Percentiles rank a stretch among this genome's conserved stretches.
Conservation (phyloP, 2,329 filamentous ascomycete species). For the Pseudocercospora macadamiae region DNA sequence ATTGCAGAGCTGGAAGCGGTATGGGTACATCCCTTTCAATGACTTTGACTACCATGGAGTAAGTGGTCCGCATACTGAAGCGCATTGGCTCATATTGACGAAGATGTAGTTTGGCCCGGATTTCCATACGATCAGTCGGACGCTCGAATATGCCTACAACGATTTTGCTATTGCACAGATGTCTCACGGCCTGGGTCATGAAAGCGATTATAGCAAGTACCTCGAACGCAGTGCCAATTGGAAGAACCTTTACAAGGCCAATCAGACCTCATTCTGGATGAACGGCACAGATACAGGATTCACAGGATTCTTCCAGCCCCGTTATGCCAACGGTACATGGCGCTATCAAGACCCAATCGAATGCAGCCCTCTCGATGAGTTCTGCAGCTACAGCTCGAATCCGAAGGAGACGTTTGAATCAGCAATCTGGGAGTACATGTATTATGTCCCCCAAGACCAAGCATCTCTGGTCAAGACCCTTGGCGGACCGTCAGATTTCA, state of each 20-base stretch:
- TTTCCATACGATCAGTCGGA: conserved; percentile 68
- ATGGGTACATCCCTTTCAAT: conserved; percentile 62
- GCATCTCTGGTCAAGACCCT: conserved; percentile 42
- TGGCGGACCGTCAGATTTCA: conserved; percentile 43
- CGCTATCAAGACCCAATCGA: conserved; percentile 64
- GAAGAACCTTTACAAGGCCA: conserved; percentile 71
- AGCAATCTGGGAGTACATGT: conserved; percentile 72
- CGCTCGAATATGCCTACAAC: conserved; percentile 72
- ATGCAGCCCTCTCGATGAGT: conserved; percentile 35
- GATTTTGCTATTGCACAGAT: conserved; percentile 71
- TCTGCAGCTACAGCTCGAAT: conserved; percentile 48
- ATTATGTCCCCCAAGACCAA: conserved; percentile 52
- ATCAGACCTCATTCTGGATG: conserved; percentile 54
- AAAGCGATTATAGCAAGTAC: conserved; percentile 60
- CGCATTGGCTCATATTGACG: neutral
- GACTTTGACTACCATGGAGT: conserved; percentile 59
- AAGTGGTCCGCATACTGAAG: neutral
- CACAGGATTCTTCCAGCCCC: conserved; percentile 69
- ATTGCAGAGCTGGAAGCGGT: conserved; percentile 68
- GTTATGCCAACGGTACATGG: conserved; percentile 68
- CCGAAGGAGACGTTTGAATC: conserved; percentile 70
- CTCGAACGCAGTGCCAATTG: conserved; percentile 67
- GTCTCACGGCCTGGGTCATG: conserved; percentile 59
- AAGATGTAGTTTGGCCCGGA: conserved; percentile 62
- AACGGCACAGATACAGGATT: conserved; percentile 65